A percentile compares a stretch with the other conserved stretches of the same genome.
Evolutionary conservation across 805 yeast species (phyloP).

Genomic region (Dipodascus albidus): DNA sequence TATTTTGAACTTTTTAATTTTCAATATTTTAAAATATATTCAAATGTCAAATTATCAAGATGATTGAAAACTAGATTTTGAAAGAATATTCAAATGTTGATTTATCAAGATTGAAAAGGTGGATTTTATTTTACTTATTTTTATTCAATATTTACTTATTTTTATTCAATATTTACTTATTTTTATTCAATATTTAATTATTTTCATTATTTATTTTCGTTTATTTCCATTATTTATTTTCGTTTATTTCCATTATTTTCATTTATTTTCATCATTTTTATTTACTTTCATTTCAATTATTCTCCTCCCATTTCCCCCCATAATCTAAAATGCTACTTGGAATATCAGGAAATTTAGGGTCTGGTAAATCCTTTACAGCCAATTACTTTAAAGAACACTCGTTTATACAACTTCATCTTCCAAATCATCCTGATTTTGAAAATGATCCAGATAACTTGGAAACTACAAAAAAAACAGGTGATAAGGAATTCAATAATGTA

Average conservation of each 20-base stretch:
- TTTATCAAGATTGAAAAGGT: too few relatives aligned
- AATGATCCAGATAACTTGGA: constrained; percentile 16
- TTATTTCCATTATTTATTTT: too few relatives aligned
- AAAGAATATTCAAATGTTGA: too few relatives aligned
- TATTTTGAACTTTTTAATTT: not conserved
- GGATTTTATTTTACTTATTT: too few relatives aligned
- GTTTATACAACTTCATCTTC: constrained; percentile 30
- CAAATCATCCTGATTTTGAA: constrained; percentile 3
- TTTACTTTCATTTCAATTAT: too few relatives aligned
- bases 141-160: too few relatives aligned
- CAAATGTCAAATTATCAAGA: not conserved
- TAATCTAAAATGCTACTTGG: constrained; percentile 81
- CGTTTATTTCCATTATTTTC: too few relatives aligned
- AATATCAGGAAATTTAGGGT: constrained; percentile 53
- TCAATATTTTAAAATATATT: not conserved
- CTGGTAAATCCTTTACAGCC: constrained; percentile 59
- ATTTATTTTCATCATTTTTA: too few relatives aligned
- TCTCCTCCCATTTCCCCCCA: too few relatives aligned
- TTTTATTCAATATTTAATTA: not conserved
- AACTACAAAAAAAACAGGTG: not conserved
- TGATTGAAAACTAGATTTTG: too few relatives aligned
- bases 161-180: too few relatives aligned
- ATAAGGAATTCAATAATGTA: constrained; percentile 27
- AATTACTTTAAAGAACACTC: constrained; percentile 44
- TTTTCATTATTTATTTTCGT: too few relatives aligned